A percentile compares a stretch with the other conserved stretches of the same genome.
Conservation (phyloP, 805 yeast genomes). For the Zygosaccharomyces gambellarensis region DNA sequence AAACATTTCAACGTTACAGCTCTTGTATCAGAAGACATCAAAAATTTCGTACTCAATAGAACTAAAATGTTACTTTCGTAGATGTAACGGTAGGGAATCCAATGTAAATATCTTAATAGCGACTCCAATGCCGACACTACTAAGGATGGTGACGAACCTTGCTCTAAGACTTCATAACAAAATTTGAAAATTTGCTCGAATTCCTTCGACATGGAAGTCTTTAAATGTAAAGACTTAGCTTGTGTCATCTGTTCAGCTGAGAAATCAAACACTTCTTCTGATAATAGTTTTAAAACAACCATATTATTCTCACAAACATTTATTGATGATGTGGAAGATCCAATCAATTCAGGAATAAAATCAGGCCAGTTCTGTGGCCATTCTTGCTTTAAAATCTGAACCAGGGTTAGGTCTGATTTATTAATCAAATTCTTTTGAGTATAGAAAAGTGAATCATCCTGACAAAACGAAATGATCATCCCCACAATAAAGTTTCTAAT, state of each 20-base stretch:
- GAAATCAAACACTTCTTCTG: slow-evolving; percentile 94
- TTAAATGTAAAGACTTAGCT: slow-evolving; percentile 81
- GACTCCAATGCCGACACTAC: slow-evolving; percentile 81
- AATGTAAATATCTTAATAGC: slow-evolving; percentile 77
- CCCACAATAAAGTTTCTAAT: slow-evolving; percentile 90
- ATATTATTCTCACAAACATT: slow-evolving; percentile 97
- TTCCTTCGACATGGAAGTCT: slow-evolving; percentile 79
- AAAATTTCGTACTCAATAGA: slow-evolving; percentile 67
- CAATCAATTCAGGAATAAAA: slow-evolving; percentile 88
- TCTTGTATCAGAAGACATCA: slow-evolving; percentile 74
- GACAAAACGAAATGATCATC: slow-evolving; percentile 89
- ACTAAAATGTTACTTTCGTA: slow-evolving; percentile 81
- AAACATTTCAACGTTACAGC: slow-evolving; percentile 84
- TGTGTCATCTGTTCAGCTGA: slow-evolving; percentile 97
- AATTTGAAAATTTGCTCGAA: slow-evolving; percentile 89
- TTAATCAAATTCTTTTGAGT: slow-evolving; percentile 78
- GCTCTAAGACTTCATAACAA: slow-evolving; percentile 89
- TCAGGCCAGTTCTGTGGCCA: slow-evolving; percentile 99
- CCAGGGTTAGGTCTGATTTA: slow-evolving; percentile 90
- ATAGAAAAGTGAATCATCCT: slow-evolving; percentile 67
- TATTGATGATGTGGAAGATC: slow-evolving; percentile 74
- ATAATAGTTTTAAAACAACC: slow-evolving; percentile 80
- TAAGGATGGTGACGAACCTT: slow-evolving; percentile 77
- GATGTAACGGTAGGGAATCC: slow-evolving; percentile 90
- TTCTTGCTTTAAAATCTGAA: slow-evolving; percentile 91